phyloP scores from a whole-genome alignment of 768 basidiomycete genomes.

The Tylopilus sp. region DNA sequence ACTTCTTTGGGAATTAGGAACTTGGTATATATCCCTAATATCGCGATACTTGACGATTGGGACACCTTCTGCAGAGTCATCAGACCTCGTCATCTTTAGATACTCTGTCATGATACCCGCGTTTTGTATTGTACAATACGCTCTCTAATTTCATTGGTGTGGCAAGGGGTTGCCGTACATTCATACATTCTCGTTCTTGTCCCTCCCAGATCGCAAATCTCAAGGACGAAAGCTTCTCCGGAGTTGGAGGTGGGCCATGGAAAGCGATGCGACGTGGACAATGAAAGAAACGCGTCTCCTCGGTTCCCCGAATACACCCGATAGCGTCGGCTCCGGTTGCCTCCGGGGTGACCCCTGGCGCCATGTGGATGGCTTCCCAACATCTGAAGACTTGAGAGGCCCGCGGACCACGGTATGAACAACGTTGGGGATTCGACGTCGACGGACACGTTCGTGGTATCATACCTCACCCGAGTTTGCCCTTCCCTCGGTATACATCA shows the following conservation, averaged over 20 bases:
- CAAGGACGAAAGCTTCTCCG: not conserved
- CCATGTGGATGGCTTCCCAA: not conserved
- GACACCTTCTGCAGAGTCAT: slow-evolving; percentile 5
- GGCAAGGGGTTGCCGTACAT: slow-evolving; percentile 20
- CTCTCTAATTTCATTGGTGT: slow-evolving; percentile 6
- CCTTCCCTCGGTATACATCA: not conserved
- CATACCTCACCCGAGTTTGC: not conserved
- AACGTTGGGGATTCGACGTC: not conserved
- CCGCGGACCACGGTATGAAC: not conserved
- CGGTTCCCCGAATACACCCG: not conserved
- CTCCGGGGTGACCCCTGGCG: not conserved
- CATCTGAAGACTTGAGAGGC: not conserved
- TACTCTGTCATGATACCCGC: slow-evolving; percentile 20
- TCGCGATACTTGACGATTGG: slow-evolving; percentile 11
- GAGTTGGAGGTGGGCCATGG: not conserved
- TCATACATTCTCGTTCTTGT: not conserved
- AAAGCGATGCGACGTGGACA: not conserved
- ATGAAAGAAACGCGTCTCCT: not conserved
- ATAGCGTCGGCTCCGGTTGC: not conserved
- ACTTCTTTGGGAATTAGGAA: slow-evolving; percentile 6
- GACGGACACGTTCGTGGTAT: not conserved
- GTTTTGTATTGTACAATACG: slow-evolving; percentile 6
- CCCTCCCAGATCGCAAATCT: not conserved
- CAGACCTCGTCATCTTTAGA: slow-evolving; percentile 1
- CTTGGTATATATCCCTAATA: slow-evolving; percentile 21